phyloP scores from a whole-genome alignment of 2,329 filamentous ascomycete genomes.

The Paraconiothyrium brasiliense region DNA sequence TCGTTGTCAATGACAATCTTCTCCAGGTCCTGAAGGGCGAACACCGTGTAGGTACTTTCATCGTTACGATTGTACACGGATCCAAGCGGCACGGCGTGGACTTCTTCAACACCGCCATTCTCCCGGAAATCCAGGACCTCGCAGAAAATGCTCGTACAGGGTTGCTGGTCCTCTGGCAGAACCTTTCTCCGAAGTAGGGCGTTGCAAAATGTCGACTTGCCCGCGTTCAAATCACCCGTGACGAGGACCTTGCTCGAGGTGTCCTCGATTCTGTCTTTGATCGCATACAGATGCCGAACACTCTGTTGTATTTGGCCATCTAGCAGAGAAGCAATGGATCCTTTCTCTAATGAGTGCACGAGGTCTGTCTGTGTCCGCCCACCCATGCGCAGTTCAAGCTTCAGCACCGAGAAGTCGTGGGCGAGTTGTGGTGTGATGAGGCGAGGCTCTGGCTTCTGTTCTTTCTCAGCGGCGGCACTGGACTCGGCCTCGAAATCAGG shows the following conservation, averaged over 20 bases:
- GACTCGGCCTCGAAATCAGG: slow-evolving; percentile 71
- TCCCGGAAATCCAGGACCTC: slow-evolving; percentile 93
- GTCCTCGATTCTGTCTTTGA: slow-evolving; percentile 95
- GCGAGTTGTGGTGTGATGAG: slow-evolving; percentile 91
- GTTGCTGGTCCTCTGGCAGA: slow-evolving; percentile 95
- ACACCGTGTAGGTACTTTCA: slow-evolving; percentile 93
- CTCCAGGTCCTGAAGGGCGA: slow-evolving; percentile 79
- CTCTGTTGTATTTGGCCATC: slow-evolving; percentile 95
- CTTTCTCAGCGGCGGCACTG: slow-evolving; percentile 73
- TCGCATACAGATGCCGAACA: slow-evolving; percentile 84
- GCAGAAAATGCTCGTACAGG: slow-evolving; percentile 98
- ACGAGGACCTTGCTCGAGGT: slow-evolving; percentile 96
- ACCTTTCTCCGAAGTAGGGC: slow-evolving; percentile 92
- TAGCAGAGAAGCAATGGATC: slow-evolving; percentile 85
- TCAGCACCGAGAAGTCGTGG: slow-evolving; percentile 94
- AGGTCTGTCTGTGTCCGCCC: slow-evolving; percentile 86
- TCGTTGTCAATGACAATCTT: slow-evolving; percentile 89
- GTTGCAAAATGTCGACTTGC: slow-evolving; percentile 99
- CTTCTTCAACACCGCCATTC: slow-evolving; percentile 91
- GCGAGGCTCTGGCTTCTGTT: slow-evolving; percentile 74
- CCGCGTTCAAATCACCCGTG: slow-evolving; percentile 94
- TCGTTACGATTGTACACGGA: slow-evolving; percentile 84
- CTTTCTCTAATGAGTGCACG: slow-evolving; percentile 93
- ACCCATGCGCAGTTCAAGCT: slow-evolving; percentile 92
- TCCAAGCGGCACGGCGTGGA: slow-evolving; percentile 91